Evolutionary conservation across 2,329 filamentous ascomycete genomes (phyloP).

Genomic region (Clarireedia sp.): DNA sequence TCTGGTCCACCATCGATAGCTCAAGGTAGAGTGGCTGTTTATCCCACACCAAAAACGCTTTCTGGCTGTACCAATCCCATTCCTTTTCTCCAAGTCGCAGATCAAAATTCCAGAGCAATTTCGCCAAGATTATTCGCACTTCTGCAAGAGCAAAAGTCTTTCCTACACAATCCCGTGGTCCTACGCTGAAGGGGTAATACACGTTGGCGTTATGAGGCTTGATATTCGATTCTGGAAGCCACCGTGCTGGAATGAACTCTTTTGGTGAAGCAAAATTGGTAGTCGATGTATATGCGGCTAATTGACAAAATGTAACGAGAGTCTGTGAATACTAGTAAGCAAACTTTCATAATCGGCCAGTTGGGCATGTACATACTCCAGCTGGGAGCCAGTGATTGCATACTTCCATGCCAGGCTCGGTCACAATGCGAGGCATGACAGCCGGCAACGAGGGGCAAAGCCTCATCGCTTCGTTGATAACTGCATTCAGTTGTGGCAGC

Average conservation of each 20-base stretch:
- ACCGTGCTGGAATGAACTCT: conserved; percentile 14
- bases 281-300: background rate
- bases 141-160: conserved; percentile 4
- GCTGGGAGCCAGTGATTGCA: background rate
- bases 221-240: conserved; percentile 29
- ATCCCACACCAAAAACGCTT: no score
- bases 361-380: background rate
- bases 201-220: conserved; percentile 32
- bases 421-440: background rate
- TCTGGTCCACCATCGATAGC: no score
- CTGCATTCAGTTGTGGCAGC: background rate
- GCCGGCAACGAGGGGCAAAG: background rate
- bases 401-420: background rate
- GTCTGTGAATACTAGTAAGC: background rate
- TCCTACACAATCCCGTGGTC: conserved; percentile 17
- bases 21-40: no score
- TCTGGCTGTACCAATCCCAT: no score
- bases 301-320: background rate
- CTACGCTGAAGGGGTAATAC: conserved; percentile 15
- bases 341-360: background rate
- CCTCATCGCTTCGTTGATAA: background rate
- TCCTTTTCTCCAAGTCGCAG: background rate
- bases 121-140: conserved; percentile 13
- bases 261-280: conserved; percentile 10
- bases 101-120: conserved; percentile 16